These are phyloP conservation scores for Naganishia sp. DNA, from an alignment of 1,284 basidiomycete genomes.

Conservation along the genomic window DNA sequence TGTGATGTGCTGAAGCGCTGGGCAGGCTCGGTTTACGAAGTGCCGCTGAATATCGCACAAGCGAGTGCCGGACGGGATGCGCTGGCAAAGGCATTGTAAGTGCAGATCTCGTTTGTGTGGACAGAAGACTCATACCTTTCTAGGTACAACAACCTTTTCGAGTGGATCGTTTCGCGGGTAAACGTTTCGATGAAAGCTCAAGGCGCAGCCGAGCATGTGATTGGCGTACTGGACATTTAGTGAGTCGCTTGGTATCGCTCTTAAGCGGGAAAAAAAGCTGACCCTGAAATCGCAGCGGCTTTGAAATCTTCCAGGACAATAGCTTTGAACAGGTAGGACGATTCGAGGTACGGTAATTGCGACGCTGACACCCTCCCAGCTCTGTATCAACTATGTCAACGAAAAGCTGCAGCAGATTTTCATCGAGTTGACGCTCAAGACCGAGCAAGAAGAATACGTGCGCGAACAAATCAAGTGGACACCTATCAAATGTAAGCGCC, in stretches of 20 bases:
- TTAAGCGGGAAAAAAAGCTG: not conserved
- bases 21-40: constrained; percentile 82
- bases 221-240: constrained; percentile 97
- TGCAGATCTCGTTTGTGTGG: not conserved
- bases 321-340: constrained; percentile 69
- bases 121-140: constrained; percentile 15
- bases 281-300: constrained; percentile 57
- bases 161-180: constrained; percentile 97
- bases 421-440: constrained; percentile 97
- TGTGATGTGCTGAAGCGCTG: constrained; percentile 12
- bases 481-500: constrained; percentile 75
- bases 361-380: constrained; percentile 58
- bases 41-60: constrained; percentile 91
- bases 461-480: constrained; percentile 97
- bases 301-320: constrained; percentile 98
- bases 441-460: constrained; percentile 99
- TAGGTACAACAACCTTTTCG: constrained; percentile 93
- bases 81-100: constrained; percentile 80
- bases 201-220: constrained; percentile 72
- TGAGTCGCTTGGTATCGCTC: constrained; percentile 35
- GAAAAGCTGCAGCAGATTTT: constrained; percentile 99
- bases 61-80: constrained; percentile 87
- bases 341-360: no score
- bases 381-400: constrained; percentile 99
- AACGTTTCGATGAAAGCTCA: constrained; percentile 95